Percentiles rank a stretch among this genome's conserved stretches.
Conservation (phyloP, 73 alveolate genomes). For the Paramecium biaurelia region DNA sequence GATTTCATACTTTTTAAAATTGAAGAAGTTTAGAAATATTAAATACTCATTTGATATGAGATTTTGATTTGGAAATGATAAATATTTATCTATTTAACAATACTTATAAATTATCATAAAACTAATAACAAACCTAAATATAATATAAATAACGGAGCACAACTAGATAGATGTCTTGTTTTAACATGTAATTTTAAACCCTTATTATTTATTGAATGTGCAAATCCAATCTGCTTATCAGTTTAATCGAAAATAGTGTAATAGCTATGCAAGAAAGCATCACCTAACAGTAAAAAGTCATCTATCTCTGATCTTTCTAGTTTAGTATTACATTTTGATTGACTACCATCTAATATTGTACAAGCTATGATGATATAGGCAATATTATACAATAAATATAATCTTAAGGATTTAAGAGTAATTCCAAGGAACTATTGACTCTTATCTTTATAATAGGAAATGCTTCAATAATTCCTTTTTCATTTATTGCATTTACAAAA, state of each 20-base stretch:
- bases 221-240: conserved; percentile 19
- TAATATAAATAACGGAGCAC: background rate
- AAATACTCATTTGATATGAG: no score
- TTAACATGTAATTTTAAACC: background rate
- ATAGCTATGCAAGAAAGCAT: conserved; percentile 32
- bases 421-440: background rate
- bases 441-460: background rate
- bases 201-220: conserved; percentile 18
- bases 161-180: background rate
- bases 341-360: background rate
- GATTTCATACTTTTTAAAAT: no score
- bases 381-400: conserved; percentile 4
- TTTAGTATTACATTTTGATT: conserved; percentile 29
- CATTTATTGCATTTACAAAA: background rate
- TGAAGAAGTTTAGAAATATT: no score
- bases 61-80: no score
- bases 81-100: background rate
- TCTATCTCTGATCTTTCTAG: conserved; percentile 34
- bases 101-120: background rate
- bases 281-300: background rate
- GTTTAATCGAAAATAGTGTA: conserved; percentile 39
- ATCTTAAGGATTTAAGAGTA: background rate
- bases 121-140: background rate
- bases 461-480: background rate
- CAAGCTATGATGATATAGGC: background rate